Evolutionary conservation across 1,284 basidiomycete genomes (phyloP), one percentile per base, ranked within the genome.

Genomic region (Rhodofomes roseus): DNA sequence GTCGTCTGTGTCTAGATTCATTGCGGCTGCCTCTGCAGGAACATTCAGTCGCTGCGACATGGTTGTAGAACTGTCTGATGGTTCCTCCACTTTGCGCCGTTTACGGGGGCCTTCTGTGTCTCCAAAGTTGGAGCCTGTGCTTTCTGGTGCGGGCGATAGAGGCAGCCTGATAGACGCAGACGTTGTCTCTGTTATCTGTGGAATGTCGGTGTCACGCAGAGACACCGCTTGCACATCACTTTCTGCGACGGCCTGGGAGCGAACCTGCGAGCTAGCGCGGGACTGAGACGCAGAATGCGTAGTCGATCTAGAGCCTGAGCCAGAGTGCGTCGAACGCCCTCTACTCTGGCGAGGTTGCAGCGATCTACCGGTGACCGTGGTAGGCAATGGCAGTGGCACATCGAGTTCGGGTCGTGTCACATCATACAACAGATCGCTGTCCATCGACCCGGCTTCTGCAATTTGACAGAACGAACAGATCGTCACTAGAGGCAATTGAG

Each of bases 371-470:
- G 63, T 57, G 54, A 65, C 61, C 1, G 65, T 67, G 1, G 63
- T 67, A 14, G 66, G 66, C 6, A 59, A 52, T 2, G 66, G 66
- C 18, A 67, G 43, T 27, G 66, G 64, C 12, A 52, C 48, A 27
- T 61, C 59, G 9, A 58, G 37, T 8, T 52, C 51, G 6, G 59
- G 57, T 1, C 8, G 16, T 50, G 46, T 57, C 55, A 57, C 27
- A 41, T 57, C 55, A 36, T 57, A 46, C 20, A 51, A 23, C 27
- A 36, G 23, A 36, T 39, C 55, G 46, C 34, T 46, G 4, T 43
- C 39, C 54, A 56, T 56, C 53, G 51, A 37, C 31, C 11, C 23
- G 37, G n/a, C 46, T 29, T 27, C 25, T 16, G 4, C 46, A 25
- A 48, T 48, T 6, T 48, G 25, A 29, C 22, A 16, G 22, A 48